Percentiles rank a stretch among this genome's conserved stretches.
Conservation (phyloP, 2,329 filamentous ascomycete genomes). For the Ustilaginoidea virens region DNA sequence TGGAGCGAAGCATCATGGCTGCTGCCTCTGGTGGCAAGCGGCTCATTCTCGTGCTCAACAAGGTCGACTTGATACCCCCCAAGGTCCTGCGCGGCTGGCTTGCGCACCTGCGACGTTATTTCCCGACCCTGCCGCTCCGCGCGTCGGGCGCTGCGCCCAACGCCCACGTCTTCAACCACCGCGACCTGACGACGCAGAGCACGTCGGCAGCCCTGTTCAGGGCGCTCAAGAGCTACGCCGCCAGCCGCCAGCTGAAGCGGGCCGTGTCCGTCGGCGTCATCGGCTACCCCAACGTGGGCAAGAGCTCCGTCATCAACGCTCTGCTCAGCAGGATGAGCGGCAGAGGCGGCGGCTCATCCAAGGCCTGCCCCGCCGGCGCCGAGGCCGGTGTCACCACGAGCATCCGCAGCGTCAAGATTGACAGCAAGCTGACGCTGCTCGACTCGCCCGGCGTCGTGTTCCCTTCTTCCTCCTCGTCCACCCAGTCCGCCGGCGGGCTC, state of each 20-base stretch:
- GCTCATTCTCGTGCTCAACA: constrained; percentile 85
- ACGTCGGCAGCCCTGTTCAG: constrained; percentile 77
- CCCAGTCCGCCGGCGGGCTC: constrained; percentile 21
- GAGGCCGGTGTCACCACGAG: constrained; percentile 87
- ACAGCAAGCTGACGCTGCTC: constrained; percentile 84
- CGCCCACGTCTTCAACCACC: constrained; percentile 84
- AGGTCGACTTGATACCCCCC: constrained; percentile 81
- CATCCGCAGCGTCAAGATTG: constrained; percentile 80
- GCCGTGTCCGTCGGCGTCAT: constrained; percentile 86
- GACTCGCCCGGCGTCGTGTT: constrained; percentile 94
- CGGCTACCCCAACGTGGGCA: constrained; percentile 90
- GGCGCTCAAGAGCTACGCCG: constrained; percentile 78
- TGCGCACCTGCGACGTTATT: constrained; percentile 67
- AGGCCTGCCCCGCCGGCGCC: constrained; percentile 72
- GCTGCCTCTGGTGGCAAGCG: constrained; percentile 70
- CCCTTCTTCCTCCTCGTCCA: constrained; percentile 45
- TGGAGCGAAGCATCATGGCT: constrained; percentile 86
- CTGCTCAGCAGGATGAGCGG: constrained; percentile 63
- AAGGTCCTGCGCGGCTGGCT: constrained; percentile 76
- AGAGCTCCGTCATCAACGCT: constrained; percentile 92
- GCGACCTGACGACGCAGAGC: constrained; percentile 70
- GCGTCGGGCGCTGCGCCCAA: constrained; percentile 72
- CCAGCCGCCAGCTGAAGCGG: constrained; percentile 70
- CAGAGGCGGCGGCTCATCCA: constrained; percentile 38
- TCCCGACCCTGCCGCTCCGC: constrained; percentile 79